Evolutionary conservation across 2,329 filamentous ascomycete species (phyloP).

Genomic region (Pseudogymnoascus sp.): DNA sequence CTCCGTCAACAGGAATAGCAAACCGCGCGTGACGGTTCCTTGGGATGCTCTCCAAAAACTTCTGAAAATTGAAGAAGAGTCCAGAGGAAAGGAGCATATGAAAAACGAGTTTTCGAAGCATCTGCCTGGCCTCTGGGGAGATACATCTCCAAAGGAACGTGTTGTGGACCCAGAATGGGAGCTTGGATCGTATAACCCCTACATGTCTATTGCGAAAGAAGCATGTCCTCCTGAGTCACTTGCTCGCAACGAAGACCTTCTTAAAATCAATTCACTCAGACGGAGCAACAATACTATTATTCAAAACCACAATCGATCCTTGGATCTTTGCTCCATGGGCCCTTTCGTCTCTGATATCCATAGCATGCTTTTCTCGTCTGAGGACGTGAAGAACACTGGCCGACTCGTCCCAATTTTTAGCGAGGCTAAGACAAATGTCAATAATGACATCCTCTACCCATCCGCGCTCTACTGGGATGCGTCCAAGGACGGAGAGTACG

Average conservation of each 20-base stretch:
- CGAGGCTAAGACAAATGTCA: slow-evolving; percentile 55
- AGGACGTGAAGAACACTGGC: slow-evolving; percentile 43
- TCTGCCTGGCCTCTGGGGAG: slow-evolving; percentile 28
- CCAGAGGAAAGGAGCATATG: not conserved
- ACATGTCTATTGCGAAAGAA: slow-evolving; percentile 52
- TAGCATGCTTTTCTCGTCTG: slow-evolving; percentile 49
- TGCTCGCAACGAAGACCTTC: slow-evolving; percentile 35
- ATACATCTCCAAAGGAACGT: slow-evolving; percentile 14
- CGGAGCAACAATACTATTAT: slow-evolving; percentile 42
- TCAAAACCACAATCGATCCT: slow-evolving; percentile 50
- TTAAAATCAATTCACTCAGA: slow-evolving; percentile 30
- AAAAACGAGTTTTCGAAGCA: slow-evolving; percentile 33
- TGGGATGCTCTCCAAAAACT: slow-evolving; percentile 48
- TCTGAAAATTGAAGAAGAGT: slow-evolving; percentile 40
- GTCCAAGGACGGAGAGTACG: slow-evolving; percentile 47
- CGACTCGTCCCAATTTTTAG: slow-evolving; percentile 55
- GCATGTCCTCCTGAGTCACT: slow-evolving; percentile 51
- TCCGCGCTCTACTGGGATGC: slow-evolving; percentile 55
- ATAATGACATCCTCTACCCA: slow-evolving; percentile 58
- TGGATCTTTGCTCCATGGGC: slow-evolving; percentile 51
- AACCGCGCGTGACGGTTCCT: slow-evolving; percentile 54
- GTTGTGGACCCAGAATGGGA: slow-evolving; percentile 23
- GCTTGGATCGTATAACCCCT: slow-evolving; percentile 36
- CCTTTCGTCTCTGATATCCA: slow-evolving; percentile 43
- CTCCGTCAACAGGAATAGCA: slow-evolving; percentile 58